A percentile compares a stretch with the other conserved stretches of the same genome.
These are phyloP conservation scores for Venturia pyrina DNA, from an alignment of 2,329 filamentous ascomycete species.

Conservation along the genomic window DNA sequence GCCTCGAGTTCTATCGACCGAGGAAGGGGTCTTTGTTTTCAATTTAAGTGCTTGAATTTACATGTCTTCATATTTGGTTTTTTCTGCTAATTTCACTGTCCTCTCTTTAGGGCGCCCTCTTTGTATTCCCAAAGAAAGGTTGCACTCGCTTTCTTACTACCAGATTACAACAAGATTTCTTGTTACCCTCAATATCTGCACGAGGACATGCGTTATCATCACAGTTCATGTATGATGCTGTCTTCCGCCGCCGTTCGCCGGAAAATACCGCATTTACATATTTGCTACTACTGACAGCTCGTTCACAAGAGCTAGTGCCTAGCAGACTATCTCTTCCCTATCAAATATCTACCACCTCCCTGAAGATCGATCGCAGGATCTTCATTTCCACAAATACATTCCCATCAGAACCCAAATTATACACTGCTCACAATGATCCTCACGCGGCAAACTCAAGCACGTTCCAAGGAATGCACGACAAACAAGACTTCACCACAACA, in stretches of 20 bases:
- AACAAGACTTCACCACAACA: too few relatives aligned
- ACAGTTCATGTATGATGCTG: not conserved
- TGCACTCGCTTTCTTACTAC: not conserved
- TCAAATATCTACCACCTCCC: not conserved
- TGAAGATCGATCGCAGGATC: not conserved
- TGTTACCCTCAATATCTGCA: not conserved
- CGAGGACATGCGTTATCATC: not conserved
- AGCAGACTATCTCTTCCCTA: not conserved
- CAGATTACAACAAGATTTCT: not conserved
- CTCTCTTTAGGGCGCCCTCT: not conserved
- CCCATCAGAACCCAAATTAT: not conserved
- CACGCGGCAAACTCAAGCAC: not conserved
- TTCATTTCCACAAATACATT: not conserved
- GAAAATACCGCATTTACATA: not conserved
- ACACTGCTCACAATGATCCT: not conserved
- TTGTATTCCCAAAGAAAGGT: too few relatives aligned
- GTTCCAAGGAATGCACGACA: too few relatives aligned
- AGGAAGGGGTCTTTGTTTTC: not conserved
- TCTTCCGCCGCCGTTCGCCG: not conserved
- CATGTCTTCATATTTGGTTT: not conserved
- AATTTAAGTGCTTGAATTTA: not conserved
- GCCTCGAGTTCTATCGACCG: not conserved
- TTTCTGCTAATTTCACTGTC: not conserved
- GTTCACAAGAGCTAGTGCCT: not conserved
- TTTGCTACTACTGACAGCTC: not conserved